phyloP scores from a whole-genome alignment of 345 rosid genomes.

The Salix viminalis region DNA sequence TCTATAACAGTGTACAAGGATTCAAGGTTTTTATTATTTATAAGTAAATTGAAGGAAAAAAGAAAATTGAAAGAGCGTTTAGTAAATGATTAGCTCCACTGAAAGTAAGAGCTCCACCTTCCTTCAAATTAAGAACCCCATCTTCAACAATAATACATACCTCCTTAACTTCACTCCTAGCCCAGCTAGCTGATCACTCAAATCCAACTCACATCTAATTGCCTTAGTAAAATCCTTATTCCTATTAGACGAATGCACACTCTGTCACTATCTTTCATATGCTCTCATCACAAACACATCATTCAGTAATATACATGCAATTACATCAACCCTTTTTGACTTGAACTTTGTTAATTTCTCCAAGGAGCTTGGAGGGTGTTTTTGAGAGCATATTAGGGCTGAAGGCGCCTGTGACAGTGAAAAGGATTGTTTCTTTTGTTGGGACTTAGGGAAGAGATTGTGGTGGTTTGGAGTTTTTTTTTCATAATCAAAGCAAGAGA shows the following conservation, averaged over 20 bases:
- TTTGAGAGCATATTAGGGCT: constrained; percentile 93
- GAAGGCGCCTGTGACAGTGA: constrained; percentile 94
- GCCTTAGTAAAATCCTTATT: constrained; percentile 73
- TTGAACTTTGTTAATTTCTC: constrained; percentile 71
- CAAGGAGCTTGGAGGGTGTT: constrained; percentile 87
- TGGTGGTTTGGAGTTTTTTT: constrained; percentile 60
- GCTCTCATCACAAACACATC: constrained; percentile 87
- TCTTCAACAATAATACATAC: constrained; percentile 73
- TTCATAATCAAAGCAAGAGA: too few relatives aligned
- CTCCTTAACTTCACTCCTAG: constrained; percentile 79
- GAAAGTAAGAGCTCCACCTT: constrained; percentile 88
- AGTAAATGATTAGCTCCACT: constrained; percentile 88
- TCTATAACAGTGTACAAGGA: not conserved
- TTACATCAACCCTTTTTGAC: constrained; percentile 74
- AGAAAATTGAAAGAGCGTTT: constrained; percentile 47
- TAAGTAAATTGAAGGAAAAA: not conserved
- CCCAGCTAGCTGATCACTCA: constrained; percentile 78
- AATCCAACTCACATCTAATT: constrained; percentile 73
- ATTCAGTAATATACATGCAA: constrained; percentile 92
- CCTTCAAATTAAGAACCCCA: constrained; percentile 77
- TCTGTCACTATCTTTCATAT: constrained; percentile 67
- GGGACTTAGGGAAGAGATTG: constrained; percentile 64
- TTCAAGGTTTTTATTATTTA: not conserved
- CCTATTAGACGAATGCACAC: constrained; percentile 69
- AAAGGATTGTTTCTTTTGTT: constrained; percentile 73